Conservation (phyloP, 352 stramenopile species). For the Phytopythium oedochilum region DNA sequence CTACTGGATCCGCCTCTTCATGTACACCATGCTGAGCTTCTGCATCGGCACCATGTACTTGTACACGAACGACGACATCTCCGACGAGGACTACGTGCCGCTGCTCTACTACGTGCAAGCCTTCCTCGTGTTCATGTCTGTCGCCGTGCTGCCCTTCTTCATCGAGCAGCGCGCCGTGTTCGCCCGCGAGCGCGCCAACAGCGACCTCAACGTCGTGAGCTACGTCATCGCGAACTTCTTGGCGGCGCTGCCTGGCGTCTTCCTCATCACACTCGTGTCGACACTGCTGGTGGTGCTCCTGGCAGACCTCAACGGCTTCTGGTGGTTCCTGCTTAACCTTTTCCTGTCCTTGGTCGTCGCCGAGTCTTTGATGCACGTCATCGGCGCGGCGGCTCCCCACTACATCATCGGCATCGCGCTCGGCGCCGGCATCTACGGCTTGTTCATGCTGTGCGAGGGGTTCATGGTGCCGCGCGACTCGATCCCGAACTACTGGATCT, state of each 20-base stretch:
- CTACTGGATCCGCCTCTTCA: slow-evolving; percentile 73
- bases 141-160: slow-evolving; percentile 80
- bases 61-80: slow-evolving; percentile 33
- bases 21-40: slow-evolving; percentile 74
- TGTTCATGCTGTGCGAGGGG: slow-evolving; percentile 86
- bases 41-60: slow-evolving; percentile 77
- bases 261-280: slow-evolving; percentile 52
- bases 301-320: slow-evolving; percentile 11
- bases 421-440: slow-evolving; percentile 71
- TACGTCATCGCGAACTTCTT: slow-evolving; percentile 77
- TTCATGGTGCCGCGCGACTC: slow-evolving; percentile 67
- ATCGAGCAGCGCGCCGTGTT: slow-evolving; percentile 84
- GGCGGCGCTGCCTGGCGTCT: slow-evolving; percentile 53
- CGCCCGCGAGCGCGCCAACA: slow-evolving; percentile 74
- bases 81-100: slow-evolving; percentile 36
- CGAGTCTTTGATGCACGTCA: slow-evolving; percentile 77
- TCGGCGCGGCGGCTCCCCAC: slow-evolving; percentile 73
- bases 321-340: slow-evolving; percentile 59
- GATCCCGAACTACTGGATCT: slow-evolving; percentile 77
- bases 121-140: slow-evolving; percentile 90
- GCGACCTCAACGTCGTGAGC: slow-evolving; percentile 49
- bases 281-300: slow-evolving; percentile 48
- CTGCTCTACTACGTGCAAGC: slow-evolving; percentile 87
- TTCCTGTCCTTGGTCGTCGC: slow-evolving; percentile 71
- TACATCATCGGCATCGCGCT: slow-evolving; percentile 87